Evolutionary conservation across 768 basidiomycete species (phyloP).

Genomic region (Udeniomyces megalosporus): DNA sequence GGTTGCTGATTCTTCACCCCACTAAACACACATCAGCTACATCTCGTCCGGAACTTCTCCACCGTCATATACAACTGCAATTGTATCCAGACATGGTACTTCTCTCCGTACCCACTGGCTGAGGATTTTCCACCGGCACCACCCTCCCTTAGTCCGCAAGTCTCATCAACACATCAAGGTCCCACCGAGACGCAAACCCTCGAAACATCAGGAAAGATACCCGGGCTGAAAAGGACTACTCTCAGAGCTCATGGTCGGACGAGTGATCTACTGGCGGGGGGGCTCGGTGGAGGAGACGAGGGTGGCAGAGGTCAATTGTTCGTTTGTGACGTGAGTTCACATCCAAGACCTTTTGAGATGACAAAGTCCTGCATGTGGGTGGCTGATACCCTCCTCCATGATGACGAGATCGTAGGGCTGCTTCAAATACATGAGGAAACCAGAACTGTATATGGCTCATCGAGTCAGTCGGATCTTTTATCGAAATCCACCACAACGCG

Average conservation of each 20-base stretch:
- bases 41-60: conserved; percentile 11
- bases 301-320: conserved; percentile 25
- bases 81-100: conserved; percentile 46
- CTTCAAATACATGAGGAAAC: conserved; percentile 89
- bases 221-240: conserved; percentile 38
- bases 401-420: conserved; percentile 52
- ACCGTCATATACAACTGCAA: conserved; percentile 3
- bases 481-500: too few species aligned
- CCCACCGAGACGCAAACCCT: background rate
- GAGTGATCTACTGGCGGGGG: conserved; percentile 36
- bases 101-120: conserved; percentile 65
- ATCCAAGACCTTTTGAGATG: too few species aligned
- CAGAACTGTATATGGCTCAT: conserved; percentile 48
- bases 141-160: background rate
- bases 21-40: background rate
- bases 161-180: background rate
- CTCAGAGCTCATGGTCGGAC: conserved; percentile 53
- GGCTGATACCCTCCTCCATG: too few species aligned
- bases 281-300: conserved; percentile 22
- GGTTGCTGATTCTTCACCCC: too few species aligned
- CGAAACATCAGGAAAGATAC: background rate
- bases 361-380: too few species aligned
- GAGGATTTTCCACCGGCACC: conserved; percentile 31
- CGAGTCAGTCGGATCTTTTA: conserved; percentile 30
- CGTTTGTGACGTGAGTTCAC: conserved; percentile 26